These are phyloP conservation scores for Sugiyamaella novakii DNA, from an alignment of 1,139 yeast genomes.

Conservation along the genomic window DNA sequence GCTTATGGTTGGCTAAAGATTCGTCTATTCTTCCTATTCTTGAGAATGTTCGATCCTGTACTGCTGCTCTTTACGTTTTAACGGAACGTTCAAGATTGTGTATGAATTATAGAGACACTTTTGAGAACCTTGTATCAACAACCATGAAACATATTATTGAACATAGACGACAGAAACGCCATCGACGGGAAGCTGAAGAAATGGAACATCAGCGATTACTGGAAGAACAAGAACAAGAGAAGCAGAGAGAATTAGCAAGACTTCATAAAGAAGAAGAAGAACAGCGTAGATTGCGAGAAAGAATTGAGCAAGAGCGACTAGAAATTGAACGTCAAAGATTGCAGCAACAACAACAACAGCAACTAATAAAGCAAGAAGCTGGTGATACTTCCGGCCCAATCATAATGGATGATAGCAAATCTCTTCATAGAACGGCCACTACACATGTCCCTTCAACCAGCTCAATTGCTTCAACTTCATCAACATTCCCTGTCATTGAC, in stretches of 20 bases:
- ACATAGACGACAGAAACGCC: constrained; percentile 26
- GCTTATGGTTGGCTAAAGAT: constrained; percentile 62
- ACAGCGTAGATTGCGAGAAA: constrained; percentile 12
- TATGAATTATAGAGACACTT: constrained; percentile 58
- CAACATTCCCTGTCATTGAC: constrained; percentile 15
- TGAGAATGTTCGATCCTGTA: constrained; percentile 61
- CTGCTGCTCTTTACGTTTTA: constrained; percentile 60
- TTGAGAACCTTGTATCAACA: constrained; percentile 61
- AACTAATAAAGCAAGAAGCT: constrained; percentile 13
- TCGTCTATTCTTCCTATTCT: constrained; percentile 37
- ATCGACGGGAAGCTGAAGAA: constrained; percentile 18
- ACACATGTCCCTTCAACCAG: constrained; percentile 7
- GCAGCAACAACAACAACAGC: constrained; percentile 25
- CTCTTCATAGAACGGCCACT: neutral
- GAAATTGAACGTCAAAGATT: constrained; percentile 7
- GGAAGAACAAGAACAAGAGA: constrained; percentile 18
- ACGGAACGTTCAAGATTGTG: constrained; percentile 64
- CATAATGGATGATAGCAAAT: neutral
- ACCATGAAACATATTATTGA: constrained; percentile 46
- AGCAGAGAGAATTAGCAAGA: constrained; percentile 6
- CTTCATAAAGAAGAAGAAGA: constrained; percentile 14
- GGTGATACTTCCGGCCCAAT: constrained; percentile 1
- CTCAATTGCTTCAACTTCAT: constrained; percentile 5
- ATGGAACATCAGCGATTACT: constrained; percentile 11
- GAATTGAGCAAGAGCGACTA: constrained; percentile 6